Percentiles rank a stretch among this genome's conserved stretches.
Evolutionary conservation across 164 flowering plant species (phyloP).

Genomic region (Buxus sempervirens): DNA sequence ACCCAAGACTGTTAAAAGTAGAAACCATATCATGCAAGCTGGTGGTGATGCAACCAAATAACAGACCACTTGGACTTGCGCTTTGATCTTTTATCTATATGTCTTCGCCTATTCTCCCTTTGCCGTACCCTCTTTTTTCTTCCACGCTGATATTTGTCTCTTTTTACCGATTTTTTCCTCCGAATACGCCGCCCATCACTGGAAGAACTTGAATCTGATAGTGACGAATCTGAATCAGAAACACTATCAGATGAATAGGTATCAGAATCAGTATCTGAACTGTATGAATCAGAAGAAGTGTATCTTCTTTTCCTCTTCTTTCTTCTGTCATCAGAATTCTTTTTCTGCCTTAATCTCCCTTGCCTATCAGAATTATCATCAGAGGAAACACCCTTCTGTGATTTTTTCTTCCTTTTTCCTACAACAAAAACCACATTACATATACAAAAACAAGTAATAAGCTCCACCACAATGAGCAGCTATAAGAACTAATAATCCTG

Average conservation of each 20-base stretch:
- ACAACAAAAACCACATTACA: conserved; percentile 15
- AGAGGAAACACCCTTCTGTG: conserved; percentile 32
- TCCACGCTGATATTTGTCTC: conserved; percentile 24
- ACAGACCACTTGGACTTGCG: conserved; percentile 46
- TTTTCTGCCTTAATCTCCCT: conserved; percentile 30
- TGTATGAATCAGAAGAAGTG: conserved; percentile 67
- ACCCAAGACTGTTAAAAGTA: not conserved
- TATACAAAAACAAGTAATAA: not conserved
- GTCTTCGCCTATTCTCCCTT: conserved; percentile 30
- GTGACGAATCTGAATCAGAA: conserved; percentile 35
- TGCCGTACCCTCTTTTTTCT: conserved; percentile 33
- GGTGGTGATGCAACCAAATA: not conserved
- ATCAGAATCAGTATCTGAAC: conserved; percentile 29
- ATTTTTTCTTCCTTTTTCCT: conserved; percentile 41
- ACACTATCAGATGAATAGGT: conserved; percentile 19
- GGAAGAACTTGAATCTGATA: conserved; percentile 47
- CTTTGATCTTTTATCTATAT: conserved; percentile 29
- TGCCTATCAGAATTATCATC: conserved; percentile 43
- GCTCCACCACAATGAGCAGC: not conserved
- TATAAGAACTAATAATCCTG: not conserved
- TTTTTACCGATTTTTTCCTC: conserved; percentile 42
- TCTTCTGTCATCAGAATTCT: conserved; percentile 33
- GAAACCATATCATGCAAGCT: conserved; percentile 2
- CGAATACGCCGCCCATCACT: conserved; percentile 48
- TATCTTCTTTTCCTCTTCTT: conserved; percentile 50